Evolutionary conservation across 345 rosid genomes (phyloP), one percentile per base, ranked within the genome.

Genomic region (Eucalyptus dawsonii): DNA sequence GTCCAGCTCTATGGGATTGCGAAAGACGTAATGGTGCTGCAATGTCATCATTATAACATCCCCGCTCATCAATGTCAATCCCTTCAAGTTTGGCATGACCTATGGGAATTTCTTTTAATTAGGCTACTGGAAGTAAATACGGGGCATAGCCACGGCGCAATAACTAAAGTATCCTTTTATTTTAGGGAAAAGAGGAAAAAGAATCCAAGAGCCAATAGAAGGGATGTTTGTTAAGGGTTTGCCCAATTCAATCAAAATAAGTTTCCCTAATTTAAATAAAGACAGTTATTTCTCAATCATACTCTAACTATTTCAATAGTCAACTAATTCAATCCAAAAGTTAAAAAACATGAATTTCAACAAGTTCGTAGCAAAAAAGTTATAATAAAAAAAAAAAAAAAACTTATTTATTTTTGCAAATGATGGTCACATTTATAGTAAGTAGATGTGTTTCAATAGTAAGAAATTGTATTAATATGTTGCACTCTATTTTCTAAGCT

Each of bases 1-100:
- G 0, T 3, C 4, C 0, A 67, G 21, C 40, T 14, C 0, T n/a
- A 1, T 67, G 40, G 8, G 16, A n/a, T 1, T 2, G 40, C 1
- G 5, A n/a, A 67, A n/a, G 21, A 67, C 4, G 22, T 14, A 8
- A 65, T n/a, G 76, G 2, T 49, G 50, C 3, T n/a, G 11, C 6
- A 1, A 15, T 0, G 2, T 31, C 80, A 15, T 10, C 80, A 17
- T 17, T 4, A 8, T 3, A 31, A 69, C 12, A 69, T 16, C 80
- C 24, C 3, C 42, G 13, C 80, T 31, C 4, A 0, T 7, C 5
- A 69, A 4, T 8, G 12, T 69, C 80, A 2, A 16, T 31, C 24
- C 42, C 80, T 31, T 3, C 80, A 67, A n/a, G 22, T 16, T 17
- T 4, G 80, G 42, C 0, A 69, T 4, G 11, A 31, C 42, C 42